Evolutionary conservation across 2,329 filamentous ascomycete genomes (phyloP).

Genomic region (Calonectria hawksworthii): DNA sequence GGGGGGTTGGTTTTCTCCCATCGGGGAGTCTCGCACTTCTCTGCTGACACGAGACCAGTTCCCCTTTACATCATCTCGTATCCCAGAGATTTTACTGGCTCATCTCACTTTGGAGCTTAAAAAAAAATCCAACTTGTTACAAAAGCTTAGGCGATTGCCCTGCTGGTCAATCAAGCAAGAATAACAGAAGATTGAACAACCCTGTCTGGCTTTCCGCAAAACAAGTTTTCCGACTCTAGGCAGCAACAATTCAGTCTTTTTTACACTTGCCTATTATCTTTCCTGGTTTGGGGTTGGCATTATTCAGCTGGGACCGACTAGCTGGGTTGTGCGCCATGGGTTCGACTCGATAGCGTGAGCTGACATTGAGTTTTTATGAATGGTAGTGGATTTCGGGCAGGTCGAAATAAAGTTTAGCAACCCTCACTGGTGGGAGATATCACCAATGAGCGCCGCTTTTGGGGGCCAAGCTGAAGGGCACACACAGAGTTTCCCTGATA

Average conservation of each 20-base stretch:
- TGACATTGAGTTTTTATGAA: conserved; percentile 12
- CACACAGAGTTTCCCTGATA: not conserved
- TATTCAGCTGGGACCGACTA: conserved; percentile 1
- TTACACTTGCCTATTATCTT: not conserved
- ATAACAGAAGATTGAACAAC: not conserved
- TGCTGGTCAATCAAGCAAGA: not conserved
- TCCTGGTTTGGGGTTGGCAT: not conserved
- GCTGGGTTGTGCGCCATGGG: conserved; percentile 7
- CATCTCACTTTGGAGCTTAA: not conserved
- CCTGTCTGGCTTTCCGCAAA: not conserved
- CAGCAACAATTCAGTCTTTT: not conserved
- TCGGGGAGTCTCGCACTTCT: not conserved
- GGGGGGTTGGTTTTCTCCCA: not conserved
- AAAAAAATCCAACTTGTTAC: not conserved
- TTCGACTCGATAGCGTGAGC: conserved; percentile 3
- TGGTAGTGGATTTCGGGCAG: conserved; percentile 12
- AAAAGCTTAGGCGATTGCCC: not conserved
- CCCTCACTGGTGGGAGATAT: conserved; percentile 13
- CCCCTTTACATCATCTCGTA: not conserved
- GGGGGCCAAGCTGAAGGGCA: not conserved
- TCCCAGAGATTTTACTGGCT: not conserved
- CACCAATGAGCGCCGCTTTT: not conserved
- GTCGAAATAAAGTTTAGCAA: conserved; percentile 10
- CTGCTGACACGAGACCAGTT: not conserved
- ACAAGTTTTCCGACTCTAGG: not conserved